Evolutionary conservation across 345 rosid genomes (phyloP), one percentile per base, ranked within the genome.

Genomic region (Salix exigua): DNA sequence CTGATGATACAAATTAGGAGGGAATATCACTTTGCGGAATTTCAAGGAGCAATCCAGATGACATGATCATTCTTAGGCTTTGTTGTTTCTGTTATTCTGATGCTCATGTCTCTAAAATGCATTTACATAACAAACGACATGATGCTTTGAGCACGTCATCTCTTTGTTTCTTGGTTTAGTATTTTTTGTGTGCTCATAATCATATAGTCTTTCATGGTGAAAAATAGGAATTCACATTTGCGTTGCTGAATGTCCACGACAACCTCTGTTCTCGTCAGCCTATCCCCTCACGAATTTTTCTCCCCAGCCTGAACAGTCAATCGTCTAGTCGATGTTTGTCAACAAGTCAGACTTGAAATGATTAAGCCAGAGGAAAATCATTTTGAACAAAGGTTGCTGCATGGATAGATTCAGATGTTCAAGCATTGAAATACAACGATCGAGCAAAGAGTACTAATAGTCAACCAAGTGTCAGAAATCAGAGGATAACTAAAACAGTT

Each of bases 1-100:
- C 25, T 62, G 21, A 11, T 66, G 74, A 40, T 78, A 71, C 80
- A 91, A 94, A 75, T 65, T 88, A 4, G 90, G 85, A 37, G 85
- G 80, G 44, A 68, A 93, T 85, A 89, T 82, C 50, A 85, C 93
- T 75, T 75, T 95, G 70, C 80, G 97, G 38, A 81, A 87, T 81
- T 88, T 94, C 2, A 97, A 97, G 75, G 82, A 83, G 71, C 82
- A 85, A 35, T 88, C 84, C 64, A 81, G 89, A 82, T 90, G 86
- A 89, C 78, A 86, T 48, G 92, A 91, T 86, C 85, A 93, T 76
- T 86, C 88, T 53, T 84, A 91, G 97, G 97, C 89, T n/a, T 64
- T 63, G 44, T 40, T 28, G 66, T n/a, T 7, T 25, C 33, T 38
- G 30, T 50, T 60, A 28, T 10, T 58, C 35, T 40, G 44, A 40